Conservation (phyloP, 768 basidiomycete species). For the Suillus ampliporus region DNA sequence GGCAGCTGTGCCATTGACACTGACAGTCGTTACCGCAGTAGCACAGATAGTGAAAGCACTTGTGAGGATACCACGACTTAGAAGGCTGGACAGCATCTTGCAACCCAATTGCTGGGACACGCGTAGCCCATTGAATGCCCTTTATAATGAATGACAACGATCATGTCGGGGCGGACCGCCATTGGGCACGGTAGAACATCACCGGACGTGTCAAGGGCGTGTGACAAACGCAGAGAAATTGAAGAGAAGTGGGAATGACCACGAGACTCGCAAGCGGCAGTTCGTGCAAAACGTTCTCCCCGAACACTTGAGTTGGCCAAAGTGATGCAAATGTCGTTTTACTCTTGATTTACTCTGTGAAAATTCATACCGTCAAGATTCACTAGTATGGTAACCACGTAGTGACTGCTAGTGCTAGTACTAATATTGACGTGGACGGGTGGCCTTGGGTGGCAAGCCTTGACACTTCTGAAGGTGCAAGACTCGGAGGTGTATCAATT, state of each 20-base stretch:
- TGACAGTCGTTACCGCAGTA: conserved; percentile 38
- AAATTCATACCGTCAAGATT: not conserved
- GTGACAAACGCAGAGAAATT: not conserved
- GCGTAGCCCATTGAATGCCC: not conserved
- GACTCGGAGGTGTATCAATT: no score
- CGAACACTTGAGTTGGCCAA: not conserved
- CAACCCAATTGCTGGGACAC: not conserved
- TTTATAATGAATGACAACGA: conserved; percentile 3
- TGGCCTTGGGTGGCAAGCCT: no score
- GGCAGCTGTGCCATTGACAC: conserved; percentile 50
- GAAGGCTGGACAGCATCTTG: conserved; percentile 20
- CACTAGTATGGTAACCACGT: not conserved
- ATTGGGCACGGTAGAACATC: not conserved
- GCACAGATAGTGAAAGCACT: conserved; percentile 9
- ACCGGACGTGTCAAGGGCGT: no score
- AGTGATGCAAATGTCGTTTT: not conserved
- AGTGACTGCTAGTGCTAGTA: not conserved
- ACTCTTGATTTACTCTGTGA: not conserved
- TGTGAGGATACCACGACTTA: conserved; percentile 11
- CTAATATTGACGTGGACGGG: no score
- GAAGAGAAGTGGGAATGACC: not conserved
- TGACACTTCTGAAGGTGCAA: not conserved
- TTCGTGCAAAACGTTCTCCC: conserved; percentile 12
- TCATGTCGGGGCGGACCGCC: not conserved
- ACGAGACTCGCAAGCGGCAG: not conserved